Conservation (phyloP, 768 basidiomycete genomes). For the Leccinum barrowsii region DNA sequence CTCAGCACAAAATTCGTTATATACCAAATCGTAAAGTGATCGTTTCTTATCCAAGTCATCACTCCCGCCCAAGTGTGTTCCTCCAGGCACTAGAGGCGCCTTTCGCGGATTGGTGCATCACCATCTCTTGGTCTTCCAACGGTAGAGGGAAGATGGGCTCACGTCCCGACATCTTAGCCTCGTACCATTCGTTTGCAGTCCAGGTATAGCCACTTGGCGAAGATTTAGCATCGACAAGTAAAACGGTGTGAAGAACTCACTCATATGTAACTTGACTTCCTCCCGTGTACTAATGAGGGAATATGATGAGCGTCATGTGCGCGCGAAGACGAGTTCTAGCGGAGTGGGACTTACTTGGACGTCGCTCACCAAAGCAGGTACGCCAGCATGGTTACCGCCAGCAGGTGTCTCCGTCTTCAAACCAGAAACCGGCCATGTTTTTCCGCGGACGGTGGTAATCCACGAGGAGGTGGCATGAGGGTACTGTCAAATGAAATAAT, state of each 20-base stretch:
- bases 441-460: conserved; percentile 38
- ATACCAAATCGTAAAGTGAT: not conserved
- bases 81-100: conserved; percentile 52
- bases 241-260: conserved; percentile 23
- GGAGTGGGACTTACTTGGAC: conserved; percentile 32
- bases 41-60: not conserved
- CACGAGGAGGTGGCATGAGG: conserved; percentile 38
- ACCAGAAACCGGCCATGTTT: conserved; percentile 32
- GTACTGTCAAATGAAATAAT: conserved; percentile 22
- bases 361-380: conserved; percentile 39
- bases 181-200: conserved; percentile 47
- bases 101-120: conserved; percentile 16
- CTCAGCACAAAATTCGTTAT: not conserved
- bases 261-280: conserved; percentile 41
- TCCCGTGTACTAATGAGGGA: conserved; percentile 34
- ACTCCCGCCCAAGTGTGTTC: conserved; percentile 30
- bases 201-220: conserved; percentile 42
- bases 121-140: not conserved
- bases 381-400: conserved; percentile 34
- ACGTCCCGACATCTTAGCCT: conserved; percentile 36
- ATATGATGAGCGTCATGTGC: not conserved
- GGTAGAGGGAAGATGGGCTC: not conserved
- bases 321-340: not conserved
- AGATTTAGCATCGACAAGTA: too few relatives aligned
- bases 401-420: not conserved